A percentile compares a stretch with the other conserved stretches of the same genome.
Evolutionary conservation across 2,329 filamentous ascomycete genomes (phyloP).

Genomic region (Chrysosporium keratinophilum): DNA sequence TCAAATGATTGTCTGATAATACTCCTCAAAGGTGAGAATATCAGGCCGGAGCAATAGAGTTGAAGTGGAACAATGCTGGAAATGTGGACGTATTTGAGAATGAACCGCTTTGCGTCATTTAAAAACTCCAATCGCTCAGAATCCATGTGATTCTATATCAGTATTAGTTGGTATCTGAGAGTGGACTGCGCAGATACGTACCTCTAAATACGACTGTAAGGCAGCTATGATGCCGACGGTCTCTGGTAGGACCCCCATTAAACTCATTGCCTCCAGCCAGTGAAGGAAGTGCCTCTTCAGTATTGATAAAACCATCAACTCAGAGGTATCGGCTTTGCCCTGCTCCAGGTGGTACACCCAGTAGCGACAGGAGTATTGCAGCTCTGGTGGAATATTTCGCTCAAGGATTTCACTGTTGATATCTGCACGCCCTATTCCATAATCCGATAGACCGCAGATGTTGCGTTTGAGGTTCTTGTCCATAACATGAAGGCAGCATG

Average conservation of each 20-base stretch:
- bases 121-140: neutral
- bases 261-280: slow-evolving; percentile 19
- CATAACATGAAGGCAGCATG: no score
- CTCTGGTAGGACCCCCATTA: slow-evolving; percentile 20
- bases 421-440: neutral
- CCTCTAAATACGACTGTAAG: no score
- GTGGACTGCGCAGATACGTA: no score
- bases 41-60: slow-evolving; percentile 2
- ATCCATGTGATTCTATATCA: neutral
- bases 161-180: no score
- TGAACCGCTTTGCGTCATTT: slow-evolving; percentile 7
- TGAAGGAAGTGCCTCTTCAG: slow-evolving; percentile 12
- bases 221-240: slow-evolving; percentile 18
- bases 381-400: slow-evolving; percentile 12
- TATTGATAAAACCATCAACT: slow-evolving; percentile 7
- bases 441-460: slow-evolving; percentile 9
- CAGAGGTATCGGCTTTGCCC: neutral
- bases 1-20: slow-evolving; percentile 7
- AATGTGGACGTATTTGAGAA: neutral
- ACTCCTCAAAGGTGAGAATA: neutral
- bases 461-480: slow-evolving; percentile 10
- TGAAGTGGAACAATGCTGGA: slow-evolving; percentile 4
- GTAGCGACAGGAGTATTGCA: slow-evolving; percentile 20
- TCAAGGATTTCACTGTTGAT: slow-evolving; percentile 9
- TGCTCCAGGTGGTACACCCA: slow-evolving; percentile 19